Evolutionary conservation across 2,329 filamentous ascomycete species (phyloP), one percentile per base, ranked within the genome.

Genomic region (Sclerotiophoma versabilis): DNA sequence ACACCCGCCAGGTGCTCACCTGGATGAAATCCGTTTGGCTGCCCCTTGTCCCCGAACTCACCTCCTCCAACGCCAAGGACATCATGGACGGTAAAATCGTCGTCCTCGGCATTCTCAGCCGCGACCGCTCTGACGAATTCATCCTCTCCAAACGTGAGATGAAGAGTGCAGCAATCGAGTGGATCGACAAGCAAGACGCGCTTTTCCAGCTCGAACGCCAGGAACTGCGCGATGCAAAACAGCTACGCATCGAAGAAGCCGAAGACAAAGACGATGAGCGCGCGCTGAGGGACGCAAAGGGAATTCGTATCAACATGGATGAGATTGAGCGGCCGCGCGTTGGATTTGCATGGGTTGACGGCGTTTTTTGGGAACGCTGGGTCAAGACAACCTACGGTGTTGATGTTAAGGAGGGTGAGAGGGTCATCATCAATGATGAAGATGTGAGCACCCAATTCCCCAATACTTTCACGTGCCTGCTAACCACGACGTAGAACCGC

Each of bases 11-110:
- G 63, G 85, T 99, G 10, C 80, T 96, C 15, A 83, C 84, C 51
- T 99, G 95, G 95, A 98, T 99, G 93, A 90, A 90, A 72, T 91
- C 88, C 2, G 92, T 96, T 14, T 99, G 96, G 95, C 82, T 97
- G 15, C 95, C 95, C 0, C 91, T 99, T 51, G 92, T 99, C 10
- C 93, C 95, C 0, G 95, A 99, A 74, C 82, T 99, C 49, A 96
- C 91, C 0, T 91, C 92, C 4, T 87, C 89, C 5, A 99, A 99
- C 70, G 92, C 96, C 1, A 87, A 88, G 53, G 93, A 99, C 74
- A 91, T 99, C 64, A 97, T 99, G 92, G 87, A 93, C 65, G 89
- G 91, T 69, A 96, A 93, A 78, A 86, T 95, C 53, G 93, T 98
- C n/a, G 93, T 98, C 1, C 84, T 99, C 14, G 95, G 90, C 15